These are phyloP conservation scores for Mortierella sp. DNA, from an alignment of 371 early-diverging fungal species.

Conservation along the genomic window DNA sequence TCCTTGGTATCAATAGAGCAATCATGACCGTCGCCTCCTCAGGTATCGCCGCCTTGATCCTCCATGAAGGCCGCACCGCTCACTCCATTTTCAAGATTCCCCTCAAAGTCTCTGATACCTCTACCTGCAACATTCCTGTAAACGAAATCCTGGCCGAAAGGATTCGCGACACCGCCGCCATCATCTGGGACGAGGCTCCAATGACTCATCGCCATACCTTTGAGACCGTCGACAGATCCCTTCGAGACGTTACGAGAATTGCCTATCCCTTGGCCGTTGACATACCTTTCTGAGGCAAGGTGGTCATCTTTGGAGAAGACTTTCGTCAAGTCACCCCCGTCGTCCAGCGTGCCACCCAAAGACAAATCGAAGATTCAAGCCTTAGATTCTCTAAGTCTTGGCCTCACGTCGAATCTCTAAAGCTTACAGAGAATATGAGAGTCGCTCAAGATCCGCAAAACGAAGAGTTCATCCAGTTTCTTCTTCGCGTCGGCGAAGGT, in stretches of 20 bases:
- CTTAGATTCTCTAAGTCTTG: no score
- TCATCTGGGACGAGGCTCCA: constrained; percentile 58
- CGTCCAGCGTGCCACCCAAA: no score
- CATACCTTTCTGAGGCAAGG: constrained; percentile 10
- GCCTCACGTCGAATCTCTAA: no score
- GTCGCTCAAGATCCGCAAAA: no score
- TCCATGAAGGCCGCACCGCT: constrained; percentile 31
- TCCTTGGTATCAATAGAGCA: background rate
- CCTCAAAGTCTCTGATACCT: background rate
- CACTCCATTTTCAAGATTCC: no score
- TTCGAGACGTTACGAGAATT: background rate
- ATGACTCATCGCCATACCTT: constrained; percentile 13
- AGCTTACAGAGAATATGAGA: no score
- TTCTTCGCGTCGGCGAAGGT: no score
- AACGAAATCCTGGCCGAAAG: constrained; percentile 14
- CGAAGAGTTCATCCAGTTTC: no score
- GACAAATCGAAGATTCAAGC: no score
- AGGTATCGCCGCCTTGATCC: constrained; percentile 52
- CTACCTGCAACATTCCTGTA: background rate
- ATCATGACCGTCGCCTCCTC: constrained; percentile 38
- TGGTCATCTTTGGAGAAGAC: background rate
- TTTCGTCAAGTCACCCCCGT: no score
- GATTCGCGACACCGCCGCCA: constrained; percentile 23
- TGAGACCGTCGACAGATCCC: constrained; percentile 39
- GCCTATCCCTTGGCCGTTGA: no score